Conservation (phyloP, 768 basidiomycete genomes). For the Cantharellus cinnabarinus region DNA sequence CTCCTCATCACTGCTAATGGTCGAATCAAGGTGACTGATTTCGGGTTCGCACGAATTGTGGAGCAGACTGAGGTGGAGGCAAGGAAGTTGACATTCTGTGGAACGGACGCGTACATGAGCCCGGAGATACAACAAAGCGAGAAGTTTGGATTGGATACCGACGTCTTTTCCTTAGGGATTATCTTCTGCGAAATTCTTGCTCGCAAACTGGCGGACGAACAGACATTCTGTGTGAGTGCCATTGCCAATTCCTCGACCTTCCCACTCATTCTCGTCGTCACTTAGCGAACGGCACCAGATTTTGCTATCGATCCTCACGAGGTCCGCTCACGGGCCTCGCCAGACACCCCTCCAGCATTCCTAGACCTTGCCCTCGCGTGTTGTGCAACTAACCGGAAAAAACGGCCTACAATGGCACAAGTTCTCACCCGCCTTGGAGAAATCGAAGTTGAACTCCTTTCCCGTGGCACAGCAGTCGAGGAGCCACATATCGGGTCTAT, state of each 20-base stretch:
- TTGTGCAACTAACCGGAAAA: slow-evolving; percentile 36
- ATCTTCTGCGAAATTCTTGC: slow-evolving; percentile 85
- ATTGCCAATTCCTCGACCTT: not conserved
- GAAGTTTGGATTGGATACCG: slow-evolving; percentile 84
- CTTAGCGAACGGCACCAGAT: slow-evolving; percentile 56
- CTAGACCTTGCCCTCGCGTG: slow-evolving; percentile 64
- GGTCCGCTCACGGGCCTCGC: slow-evolving; percentile 40
- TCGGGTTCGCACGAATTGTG: slow-evolving; percentile 90
- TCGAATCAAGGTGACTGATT: slow-evolving; percentile 94
- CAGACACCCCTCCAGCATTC: slow-evolving; percentile 63
- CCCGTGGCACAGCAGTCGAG: slow-evolving; percentile 34
- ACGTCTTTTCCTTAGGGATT: slow-evolving; percentile 84
- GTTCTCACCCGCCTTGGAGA: slow-evolving; percentile 60
- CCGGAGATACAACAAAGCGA: slow-evolving; percentile 84
- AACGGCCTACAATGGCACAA: slow-evolving; percentile 53
- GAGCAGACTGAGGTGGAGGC: slow-evolving; percentile 80
- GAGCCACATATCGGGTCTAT: slow-evolving; percentile 70
- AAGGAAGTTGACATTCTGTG: slow-evolving; percentile 67
- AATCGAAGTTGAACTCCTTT: slow-evolving; percentile 70
- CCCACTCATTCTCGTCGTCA: slow-evolving; percentile 17
- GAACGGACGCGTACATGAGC: slow-evolving; percentile 92
- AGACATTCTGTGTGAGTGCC: slow-evolving; percentile 18
- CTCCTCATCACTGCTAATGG: slow-evolving; percentile 87
- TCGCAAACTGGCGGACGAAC: slow-evolving; percentile 67
- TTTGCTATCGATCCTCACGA: slow-evolving; percentile 66